Percentiles rank a stretch among this genome's conserved stretches.
These are phyloP conservation scores for Acer negundo DNA, from an alignment of 345 rosid genomes.

Conservation along the genomic window DNA sequence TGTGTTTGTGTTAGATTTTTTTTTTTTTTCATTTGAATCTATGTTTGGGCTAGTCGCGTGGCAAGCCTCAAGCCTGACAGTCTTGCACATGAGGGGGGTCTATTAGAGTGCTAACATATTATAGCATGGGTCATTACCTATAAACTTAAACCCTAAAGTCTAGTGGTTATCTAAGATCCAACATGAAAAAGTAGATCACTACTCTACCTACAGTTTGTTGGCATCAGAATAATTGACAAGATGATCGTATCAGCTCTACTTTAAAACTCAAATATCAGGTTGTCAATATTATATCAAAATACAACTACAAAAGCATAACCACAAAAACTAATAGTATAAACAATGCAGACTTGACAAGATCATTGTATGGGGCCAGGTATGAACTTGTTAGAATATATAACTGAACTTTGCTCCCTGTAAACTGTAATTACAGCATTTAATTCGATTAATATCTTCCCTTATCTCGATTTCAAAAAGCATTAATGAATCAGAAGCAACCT, in stretches of 20 bases:
- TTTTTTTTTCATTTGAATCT: neutral
- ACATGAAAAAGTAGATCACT: neutral
- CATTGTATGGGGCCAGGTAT: neutral
- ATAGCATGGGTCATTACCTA: neutral
- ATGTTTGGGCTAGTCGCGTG: neutral
- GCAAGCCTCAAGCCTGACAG: neutral
- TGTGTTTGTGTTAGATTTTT: neutral
- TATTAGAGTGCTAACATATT: neutral
- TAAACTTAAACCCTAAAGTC: neutral
- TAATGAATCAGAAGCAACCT: constrained; percentile 12
- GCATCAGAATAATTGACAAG: neutral
- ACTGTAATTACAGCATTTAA: neutral
- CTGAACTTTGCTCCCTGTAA: neutral
- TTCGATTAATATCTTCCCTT: neutral
- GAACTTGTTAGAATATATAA: neutral
- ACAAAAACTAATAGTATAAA: constrained; percentile 8
- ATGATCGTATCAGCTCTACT: neutral
- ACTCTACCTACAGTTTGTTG: neutral
- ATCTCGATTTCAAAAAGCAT: neutral
- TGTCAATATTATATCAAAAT: neutral
- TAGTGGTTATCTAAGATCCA: neutral
- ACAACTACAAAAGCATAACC: neutral
- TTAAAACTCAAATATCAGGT: neutral
- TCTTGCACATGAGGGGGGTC: neutral
- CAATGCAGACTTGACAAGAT: neutral